Percentiles rank a stretch among this genome's conserved stretches.
phyloP scores from a whole-genome alignment of 768 basidiomycete genomes.

The Panaeolus papilionaceus region DNA sequence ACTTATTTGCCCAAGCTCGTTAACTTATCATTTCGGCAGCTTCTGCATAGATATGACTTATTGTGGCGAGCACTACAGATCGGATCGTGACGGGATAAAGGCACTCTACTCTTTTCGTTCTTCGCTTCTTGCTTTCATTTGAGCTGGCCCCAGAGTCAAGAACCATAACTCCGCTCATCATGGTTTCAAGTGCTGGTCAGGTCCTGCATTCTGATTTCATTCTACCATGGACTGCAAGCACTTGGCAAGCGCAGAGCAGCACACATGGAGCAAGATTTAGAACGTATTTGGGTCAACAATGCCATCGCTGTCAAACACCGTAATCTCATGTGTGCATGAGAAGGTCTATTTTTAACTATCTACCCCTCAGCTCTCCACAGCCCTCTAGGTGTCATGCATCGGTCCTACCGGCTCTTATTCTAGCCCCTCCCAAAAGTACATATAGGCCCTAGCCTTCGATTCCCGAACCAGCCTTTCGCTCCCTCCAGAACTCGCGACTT shows the following conservation, averaged over 20 bases:
- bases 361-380: conserved; percentile 1
- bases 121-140: background rate
- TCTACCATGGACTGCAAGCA: background rate
- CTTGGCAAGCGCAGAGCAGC: background rate
- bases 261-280: conserved; percentile 6
- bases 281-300: background rate
- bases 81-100: background rate
- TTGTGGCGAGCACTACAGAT: background rate
- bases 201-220: background rate
- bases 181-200: background rate
- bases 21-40: background rate
- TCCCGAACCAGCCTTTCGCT: background rate
- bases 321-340: conserved; percentile 2
- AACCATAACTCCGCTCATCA: background rate
- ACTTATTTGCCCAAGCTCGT: background rate
- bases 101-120: background rate
- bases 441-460: background rate
- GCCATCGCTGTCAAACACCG: conserved; percentile 4
- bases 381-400: background rate
- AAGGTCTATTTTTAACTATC: conserved; percentile 8
- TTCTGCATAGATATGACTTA: background rate
- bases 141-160: background rate
- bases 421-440: conserved; percentile 1
- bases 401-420: conserved; percentile 5
- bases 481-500: background rate